Evolutionary conservation across 208 protist species (phyloP).

Genomic region (Acanthamoeba royreba): DNA sequence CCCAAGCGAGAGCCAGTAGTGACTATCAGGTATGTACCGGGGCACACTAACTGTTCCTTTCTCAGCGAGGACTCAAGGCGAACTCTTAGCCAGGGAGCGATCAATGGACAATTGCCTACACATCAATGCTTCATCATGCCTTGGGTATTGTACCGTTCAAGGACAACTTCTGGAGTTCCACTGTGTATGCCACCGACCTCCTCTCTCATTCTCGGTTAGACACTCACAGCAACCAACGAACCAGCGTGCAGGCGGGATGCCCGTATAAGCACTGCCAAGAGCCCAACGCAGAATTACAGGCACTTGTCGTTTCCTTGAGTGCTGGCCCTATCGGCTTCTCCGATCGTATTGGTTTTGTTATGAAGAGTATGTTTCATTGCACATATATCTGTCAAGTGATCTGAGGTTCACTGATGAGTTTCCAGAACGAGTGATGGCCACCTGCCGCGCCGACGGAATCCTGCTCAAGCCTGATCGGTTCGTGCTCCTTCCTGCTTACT

Average conservation of each 20-base stretch:
- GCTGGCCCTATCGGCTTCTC: not conserved
- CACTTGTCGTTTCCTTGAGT: not conserved
- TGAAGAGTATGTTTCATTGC: not conserved
- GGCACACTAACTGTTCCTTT: not conserved
- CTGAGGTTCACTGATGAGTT: not conserved
- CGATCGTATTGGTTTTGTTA: conserved; percentile 24
- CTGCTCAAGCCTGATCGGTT: conserved; percentile 33
- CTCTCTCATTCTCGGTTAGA: not conserved
- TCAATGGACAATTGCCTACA: not conserved
- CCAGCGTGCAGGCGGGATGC: not conserved
- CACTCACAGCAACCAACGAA: not conserved
- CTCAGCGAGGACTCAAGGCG: too few species aligned
- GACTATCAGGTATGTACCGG: not conserved
- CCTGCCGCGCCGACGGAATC: not conserved
- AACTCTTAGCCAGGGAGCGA: not conserved
- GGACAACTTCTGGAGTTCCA: conserved; percentile 44
- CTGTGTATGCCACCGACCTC: not conserved
- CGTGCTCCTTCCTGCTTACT: not conserved
- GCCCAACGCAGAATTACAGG: conserved; percentile 26
- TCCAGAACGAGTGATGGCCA: conserved; percentile 22
- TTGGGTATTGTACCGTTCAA: conserved; percentile 36
- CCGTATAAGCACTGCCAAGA: not conserved
- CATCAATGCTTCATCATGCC: conserved; percentile 13
- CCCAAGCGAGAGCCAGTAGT: not conserved
- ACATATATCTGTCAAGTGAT: not conserved